A percentile compares a stretch with the other conserved stretches of the same genome.
Evolutionary conservation across 108 stramenopile species (phyloP).

Genomic region (Conticribra guillardii): DNA sequence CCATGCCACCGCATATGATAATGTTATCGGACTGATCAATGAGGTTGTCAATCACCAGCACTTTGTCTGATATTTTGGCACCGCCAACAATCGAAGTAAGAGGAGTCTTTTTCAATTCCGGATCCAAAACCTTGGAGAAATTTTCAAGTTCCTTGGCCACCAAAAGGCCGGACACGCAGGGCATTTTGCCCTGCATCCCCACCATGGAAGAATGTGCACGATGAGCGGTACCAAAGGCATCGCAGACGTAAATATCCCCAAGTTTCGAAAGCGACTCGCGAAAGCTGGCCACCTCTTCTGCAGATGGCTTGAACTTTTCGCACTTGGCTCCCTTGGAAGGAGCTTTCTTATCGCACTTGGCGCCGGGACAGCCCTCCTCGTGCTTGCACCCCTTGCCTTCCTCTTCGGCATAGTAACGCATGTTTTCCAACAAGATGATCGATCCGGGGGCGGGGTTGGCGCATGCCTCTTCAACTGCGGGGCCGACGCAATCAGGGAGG

Average conservation of each 20-base stretch:
- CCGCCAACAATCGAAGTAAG: constrained; percentile 53
- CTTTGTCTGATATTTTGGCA: constrained; percentile 90
- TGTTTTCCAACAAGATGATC: constrained; percentile 73
- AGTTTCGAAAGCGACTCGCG: constrained; percentile 20
- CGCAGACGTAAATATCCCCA: constrained; percentile 72
- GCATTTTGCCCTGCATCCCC: constrained; percentile 36
- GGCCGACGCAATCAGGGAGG: constrained; percentile 18
- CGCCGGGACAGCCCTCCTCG: constrained; percentile 28
- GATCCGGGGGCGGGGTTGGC: constrained; percentile 24
- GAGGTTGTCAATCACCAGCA: constrained; percentile 79
- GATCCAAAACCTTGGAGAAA: constrained; percentile 36
- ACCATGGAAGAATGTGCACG: constrained; percentile 45
- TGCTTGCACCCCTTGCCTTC: constrained; percentile 50
- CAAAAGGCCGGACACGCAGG: constrained; percentile 36
- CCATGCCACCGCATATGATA: constrained; percentile 75
- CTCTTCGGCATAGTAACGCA: constrained; percentile 73
- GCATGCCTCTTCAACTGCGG: constrained; percentile 23
- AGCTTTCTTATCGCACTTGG: constrained; percentile 29
- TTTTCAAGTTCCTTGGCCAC: constrained; percentile 33
- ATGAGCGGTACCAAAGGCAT: constrained; percentile 91
- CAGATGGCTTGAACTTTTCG: constrained; percentile 27
- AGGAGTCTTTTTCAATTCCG: constrained; percentile 28
- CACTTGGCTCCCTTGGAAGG: constrained; percentile 22
- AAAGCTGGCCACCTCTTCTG: constrained; percentile 6
- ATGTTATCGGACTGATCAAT: constrained; percentile 80